Conservation (phyloP, 805 yeast genomes). For the Cephaloascus fragrans region DNA sequence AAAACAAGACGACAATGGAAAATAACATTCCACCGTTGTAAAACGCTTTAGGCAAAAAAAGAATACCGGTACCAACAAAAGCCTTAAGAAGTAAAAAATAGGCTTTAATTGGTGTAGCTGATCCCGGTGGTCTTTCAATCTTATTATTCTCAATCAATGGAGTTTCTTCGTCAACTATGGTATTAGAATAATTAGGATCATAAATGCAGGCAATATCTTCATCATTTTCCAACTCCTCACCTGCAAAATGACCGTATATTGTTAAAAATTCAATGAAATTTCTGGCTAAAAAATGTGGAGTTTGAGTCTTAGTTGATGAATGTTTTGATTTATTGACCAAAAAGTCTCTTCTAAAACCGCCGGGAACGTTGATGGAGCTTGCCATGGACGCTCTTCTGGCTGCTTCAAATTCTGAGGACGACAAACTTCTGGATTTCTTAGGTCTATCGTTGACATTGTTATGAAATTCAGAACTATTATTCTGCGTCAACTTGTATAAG, state of each 20-base stretch:
- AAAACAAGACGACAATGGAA: conserved; percentile 38
- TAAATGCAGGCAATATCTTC: conserved; percentile 6
- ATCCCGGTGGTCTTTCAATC: conserved; percentile 32
- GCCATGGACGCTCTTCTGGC: conserved; percentile 54
- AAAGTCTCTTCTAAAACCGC: conserved; percentile 73
- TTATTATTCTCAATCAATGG: conserved; percentile 7
- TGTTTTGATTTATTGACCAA: conserved; percentile 28
- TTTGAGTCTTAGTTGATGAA: conserved; percentile 19
- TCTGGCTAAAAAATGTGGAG: conserved; percentile 46
- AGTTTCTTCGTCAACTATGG: neutral
- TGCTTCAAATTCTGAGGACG: conserved; percentile 12
- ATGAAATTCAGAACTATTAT: conserved; percentile 1
- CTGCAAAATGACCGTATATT: conserved; percentile 81
- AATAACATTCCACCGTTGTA: conserved; percentile 64
- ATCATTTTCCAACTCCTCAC: conserved; percentile 36
- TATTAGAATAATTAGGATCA: neutral
- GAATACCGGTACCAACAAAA: conserved; percentile 69
- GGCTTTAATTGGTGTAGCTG: conserved; percentile 66
- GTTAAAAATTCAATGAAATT: conserved; percentile 72
- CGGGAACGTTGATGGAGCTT: conserved; percentile 65
- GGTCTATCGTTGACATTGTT: conserved; percentile 15
- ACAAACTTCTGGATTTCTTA: conserved; percentile 15
- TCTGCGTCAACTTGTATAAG: conserved; percentile 20
- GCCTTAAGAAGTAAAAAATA: conserved; percentile 65
- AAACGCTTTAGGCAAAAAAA: conserved; percentile 63